Evolutionary conservation across 345 rosid species (phyloP).

Genomic region (Syzygium oleosum): DNA sequence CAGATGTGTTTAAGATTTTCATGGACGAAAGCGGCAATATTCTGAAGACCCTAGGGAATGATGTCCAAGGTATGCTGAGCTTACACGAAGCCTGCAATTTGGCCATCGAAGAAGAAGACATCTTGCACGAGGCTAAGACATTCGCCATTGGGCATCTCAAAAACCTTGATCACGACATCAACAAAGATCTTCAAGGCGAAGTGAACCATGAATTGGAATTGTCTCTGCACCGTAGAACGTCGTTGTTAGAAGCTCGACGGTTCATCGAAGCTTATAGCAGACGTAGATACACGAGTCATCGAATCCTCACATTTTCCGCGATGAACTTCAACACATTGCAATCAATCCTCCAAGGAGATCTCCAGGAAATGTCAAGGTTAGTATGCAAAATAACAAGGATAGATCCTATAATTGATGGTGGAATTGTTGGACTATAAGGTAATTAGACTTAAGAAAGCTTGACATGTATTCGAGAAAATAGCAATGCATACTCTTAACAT

Average conservation of each 20-base stretch:
- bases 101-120: slow-evolving; percentile 22
- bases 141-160: slow-evolving; percentile 7
- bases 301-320: slow-evolving; percentile 25
- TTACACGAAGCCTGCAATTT: slow-evolving; percentile 27
- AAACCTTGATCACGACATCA: not conserved
- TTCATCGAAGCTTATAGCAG: slow-evolving; percentile 10
- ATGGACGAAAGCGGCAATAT: slow-evolving; percentile 7
- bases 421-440: not conserved
- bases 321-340: slow-evolving; percentile 32
- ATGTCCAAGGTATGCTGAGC: slow-evolving; percentile 17
- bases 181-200: not conserved
- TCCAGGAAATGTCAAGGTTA: slow-evolving; percentile 6
- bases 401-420: not conserved
- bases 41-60: not conserved
- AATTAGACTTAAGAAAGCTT: not conserved
- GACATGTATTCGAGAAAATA: not conserved
- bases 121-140: slow-evolving; percentile 8
- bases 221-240: slow-evolving; percentile 17
- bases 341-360: slow-evolving; percentile 19
- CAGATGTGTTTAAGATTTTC: slow-evolving; percentile 26
- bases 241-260: slow-evolving; percentile 22
- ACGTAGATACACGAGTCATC: not conserved
- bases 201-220: slow-evolving; percentile 22
- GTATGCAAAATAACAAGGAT: slow-evolving; percentile 1
- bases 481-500: not conserved